Conservation (phyloP, 176 grass and related monocot species). For the bread wheat (Triticum aestivum) region DNA sequence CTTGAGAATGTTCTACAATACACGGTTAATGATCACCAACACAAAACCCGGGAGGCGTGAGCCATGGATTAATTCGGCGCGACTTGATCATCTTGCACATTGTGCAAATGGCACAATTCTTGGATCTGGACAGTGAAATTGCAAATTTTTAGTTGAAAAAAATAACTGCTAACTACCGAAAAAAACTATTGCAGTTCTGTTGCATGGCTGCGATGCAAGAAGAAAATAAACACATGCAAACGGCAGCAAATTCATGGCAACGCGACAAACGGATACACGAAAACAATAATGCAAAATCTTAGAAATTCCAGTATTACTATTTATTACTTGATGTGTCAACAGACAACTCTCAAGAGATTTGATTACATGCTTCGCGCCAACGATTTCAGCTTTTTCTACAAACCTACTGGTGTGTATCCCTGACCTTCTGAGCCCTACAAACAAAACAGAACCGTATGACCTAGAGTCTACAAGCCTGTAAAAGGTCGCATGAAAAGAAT, state of each 20-base stretch:
- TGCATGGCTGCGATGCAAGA: not conserved
- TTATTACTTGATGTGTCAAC: conserved; percentile 25
- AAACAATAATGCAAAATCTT: not conserved
- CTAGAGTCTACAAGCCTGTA: conserved; percentile 19
- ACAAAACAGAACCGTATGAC: conserved; percentile 24
- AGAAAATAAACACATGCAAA: not conserved
- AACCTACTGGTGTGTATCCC: conserved; percentile 41
- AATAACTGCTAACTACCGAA: no score
- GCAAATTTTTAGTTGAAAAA: not conserved
- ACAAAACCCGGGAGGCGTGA: no score
- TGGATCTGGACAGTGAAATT: not conserved
- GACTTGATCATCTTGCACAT: not conserved
- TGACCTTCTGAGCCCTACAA: conserved; percentile 45
- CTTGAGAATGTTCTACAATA: no score
- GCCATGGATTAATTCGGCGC: no score
- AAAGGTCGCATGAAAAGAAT: conserved; percentile 42
- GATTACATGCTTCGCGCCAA: not conserved
- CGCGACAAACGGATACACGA: no score
- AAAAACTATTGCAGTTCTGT: not conserved
- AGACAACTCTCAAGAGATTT: conserved; percentile 15
- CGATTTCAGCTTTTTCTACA: conserved; percentile 33
- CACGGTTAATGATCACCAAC: no score
- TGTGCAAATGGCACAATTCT: not conserved
- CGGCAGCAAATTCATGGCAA: not conserved
- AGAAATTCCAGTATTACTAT: not conserved